These are phyloP conservation scores for Trichoderma reesei DNA, from an alignment of 495 filamentous ascomycete genomes.

Conservation along the genomic window DNA sequence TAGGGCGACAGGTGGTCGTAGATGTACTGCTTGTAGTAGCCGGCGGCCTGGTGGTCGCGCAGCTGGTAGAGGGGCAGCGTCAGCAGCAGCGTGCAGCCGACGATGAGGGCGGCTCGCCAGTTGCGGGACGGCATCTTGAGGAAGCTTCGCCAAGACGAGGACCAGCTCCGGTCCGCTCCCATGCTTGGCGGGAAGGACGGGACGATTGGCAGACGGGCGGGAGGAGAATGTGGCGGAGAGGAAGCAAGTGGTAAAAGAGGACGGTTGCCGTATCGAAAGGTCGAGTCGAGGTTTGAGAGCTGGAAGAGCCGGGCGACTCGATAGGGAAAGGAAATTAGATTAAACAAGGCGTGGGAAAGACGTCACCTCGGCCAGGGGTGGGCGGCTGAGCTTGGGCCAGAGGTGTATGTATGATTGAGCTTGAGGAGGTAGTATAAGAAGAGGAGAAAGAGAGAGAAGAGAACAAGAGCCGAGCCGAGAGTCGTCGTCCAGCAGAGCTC, in stretches of 20 bases:
- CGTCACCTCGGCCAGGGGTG: background rate
- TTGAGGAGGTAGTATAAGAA: background rate
- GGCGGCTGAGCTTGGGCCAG: no score
- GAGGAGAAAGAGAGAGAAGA: background rate
- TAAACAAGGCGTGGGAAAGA: background rate
- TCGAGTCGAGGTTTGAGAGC: background rate
- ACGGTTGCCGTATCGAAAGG: background rate
- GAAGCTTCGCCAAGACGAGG: background rate
- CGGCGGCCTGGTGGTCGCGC: slow-evolving; percentile 9
- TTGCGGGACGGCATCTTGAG: slow-evolving; percentile 1
- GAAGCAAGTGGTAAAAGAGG: background rate
- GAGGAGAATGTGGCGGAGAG: background rate
- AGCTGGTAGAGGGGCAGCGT: slow-evolving; percentile 9
- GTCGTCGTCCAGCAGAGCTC: background rate
- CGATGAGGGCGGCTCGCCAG: background rate
- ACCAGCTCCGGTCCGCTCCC: background rate
- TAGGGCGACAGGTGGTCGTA: slow-evolving; percentile 10
- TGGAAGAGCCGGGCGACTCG: no score
- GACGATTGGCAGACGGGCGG: background rate
- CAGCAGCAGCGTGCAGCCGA: slow-evolving; percentile 4
- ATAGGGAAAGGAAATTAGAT: background rate
- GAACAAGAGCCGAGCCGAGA: background rate
- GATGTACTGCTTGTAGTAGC: slow-evolving; percentile 8
- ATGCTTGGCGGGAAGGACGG: background rate
- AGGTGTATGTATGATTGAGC: background rate